These are phyloP conservation scores for Globisporangium cystogenes DNA, from an alignment of 352 stramenopile genomes.

Conservation along the genomic window DNA sequence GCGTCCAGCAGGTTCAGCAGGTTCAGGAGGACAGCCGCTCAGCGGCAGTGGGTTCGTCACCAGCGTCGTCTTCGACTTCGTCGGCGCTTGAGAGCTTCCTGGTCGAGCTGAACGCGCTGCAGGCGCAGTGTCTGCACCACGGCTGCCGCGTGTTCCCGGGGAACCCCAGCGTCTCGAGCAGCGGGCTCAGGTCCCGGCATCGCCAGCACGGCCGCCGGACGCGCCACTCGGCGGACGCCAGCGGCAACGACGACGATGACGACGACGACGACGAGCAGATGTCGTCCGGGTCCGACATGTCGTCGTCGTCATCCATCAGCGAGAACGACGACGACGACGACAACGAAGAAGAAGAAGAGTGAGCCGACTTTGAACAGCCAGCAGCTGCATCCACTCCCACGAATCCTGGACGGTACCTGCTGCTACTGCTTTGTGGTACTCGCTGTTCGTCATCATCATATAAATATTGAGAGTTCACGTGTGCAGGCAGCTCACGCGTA, in stretches of 20 bases:
- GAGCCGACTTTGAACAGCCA: not conserved
- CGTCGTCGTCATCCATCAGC: constrained; percentile 22
- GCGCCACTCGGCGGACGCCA: not conserved
- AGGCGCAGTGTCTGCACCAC: constrained; percentile 26
- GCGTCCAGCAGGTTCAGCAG: not conserved
- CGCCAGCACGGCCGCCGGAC: not conserved
- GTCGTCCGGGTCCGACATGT: constrained; percentile 23
- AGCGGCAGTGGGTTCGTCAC: not conserved
- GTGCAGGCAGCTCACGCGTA: not conserved
- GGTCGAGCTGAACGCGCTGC: constrained; percentile 20
- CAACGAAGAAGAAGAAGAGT: constrained; percentile 21
- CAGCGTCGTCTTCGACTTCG: not conserved
- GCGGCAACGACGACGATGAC: constrained; percentile 6
- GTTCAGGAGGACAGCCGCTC: not conserved
- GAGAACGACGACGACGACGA: constrained; percentile 19
- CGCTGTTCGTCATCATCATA: not conserved
- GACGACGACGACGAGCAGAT: constrained; percentile 13
- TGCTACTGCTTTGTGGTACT: not conserved
- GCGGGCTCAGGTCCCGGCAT: constrained; percentile 7
- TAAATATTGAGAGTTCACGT: not conserved
- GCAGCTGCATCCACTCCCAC: too few relatives aligned
- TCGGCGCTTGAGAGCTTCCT: constrained; percentile 33
- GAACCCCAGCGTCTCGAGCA: constrained; percentile 5
- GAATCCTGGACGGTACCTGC: too few relatives aligned
- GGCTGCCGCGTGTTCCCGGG: constrained; percentile 35